A percentile compares a stretch with the other conserved stretches of the same genome.
These are phyloP conservation scores for Dendrostoma leiphaemia DNA, from an alignment of 2,329 filamentous ascomycete genomes.

Conservation along the genomic window DNA sequence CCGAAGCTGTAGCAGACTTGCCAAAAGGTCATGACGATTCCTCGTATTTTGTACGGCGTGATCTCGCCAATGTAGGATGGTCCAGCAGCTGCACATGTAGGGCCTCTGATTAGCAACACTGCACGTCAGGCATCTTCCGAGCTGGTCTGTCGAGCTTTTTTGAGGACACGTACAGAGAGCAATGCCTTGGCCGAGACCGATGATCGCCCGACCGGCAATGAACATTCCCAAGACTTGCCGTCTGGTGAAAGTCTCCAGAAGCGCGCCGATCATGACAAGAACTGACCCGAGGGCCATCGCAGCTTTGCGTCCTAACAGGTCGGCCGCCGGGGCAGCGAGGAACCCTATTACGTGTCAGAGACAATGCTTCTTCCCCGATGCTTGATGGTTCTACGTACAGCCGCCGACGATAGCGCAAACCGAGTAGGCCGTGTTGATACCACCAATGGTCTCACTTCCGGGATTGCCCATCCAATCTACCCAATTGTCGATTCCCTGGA, in stretches of 20 bases:
- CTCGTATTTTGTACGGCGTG: slow-evolving; percentile 61
- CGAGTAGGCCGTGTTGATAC: slow-evolving; percentile 67
- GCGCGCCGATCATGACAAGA: slow-evolving; percentile 64
- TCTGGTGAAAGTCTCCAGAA: slow-evolving; percentile 66
- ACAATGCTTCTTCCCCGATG: background rate
- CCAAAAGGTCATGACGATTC: slow-evolving; percentile 69
- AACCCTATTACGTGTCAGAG: slow-evolving; percentile 39
- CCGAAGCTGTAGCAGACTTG: slow-evolving; percentile 34
- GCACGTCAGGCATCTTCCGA: no score
- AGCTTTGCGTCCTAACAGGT: slow-evolving; percentile 59
- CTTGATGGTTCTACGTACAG: slow-evolving; percentile 38
- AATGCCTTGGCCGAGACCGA: slow-evolving; percentile 69
- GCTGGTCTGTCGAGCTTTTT: no score
- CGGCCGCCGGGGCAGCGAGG: slow-evolving; percentile 63
- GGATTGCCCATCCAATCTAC: slow-evolving; percentile 56
- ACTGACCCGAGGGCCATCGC: slow-evolving; percentile 65
- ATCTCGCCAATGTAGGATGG: slow-evolving; percentile 71
- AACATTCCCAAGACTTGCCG: slow-evolving; percentile 61
- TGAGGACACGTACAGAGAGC: slow-evolving; percentile 53
- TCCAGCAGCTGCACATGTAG: slow-evolving; percentile 57
- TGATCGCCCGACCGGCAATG: slow-evolving; percentile 65
- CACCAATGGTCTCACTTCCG: slow-evolving; percentile 39
- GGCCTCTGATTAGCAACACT: slow-evolving; percentile 41
- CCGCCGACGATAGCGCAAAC: slow-evolving; percentile 69
- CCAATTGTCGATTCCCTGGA: slow-evolving; percentile 68